These are phyloP conservation scores for Nyctanthes arbortristis DNA, from an alignment of 257 asterid species.

Conservation along the genomic window DNA sequence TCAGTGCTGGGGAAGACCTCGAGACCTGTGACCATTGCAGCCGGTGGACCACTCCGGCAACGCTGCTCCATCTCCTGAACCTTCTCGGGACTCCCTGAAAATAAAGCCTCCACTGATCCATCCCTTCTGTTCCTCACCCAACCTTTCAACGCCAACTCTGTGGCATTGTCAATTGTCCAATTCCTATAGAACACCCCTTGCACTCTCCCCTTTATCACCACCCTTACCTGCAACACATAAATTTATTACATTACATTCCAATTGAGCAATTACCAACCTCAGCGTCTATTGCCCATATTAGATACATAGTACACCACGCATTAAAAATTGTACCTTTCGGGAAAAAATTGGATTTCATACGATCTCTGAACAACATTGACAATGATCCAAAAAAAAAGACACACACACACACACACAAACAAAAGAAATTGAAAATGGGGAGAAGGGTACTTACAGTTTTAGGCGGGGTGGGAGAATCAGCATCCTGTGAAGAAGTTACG, in stretches of 20 bases:
- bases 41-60: conserved; percentile 92
- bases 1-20: conserved; percentile 58
- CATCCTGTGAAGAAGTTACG: conserved; percentile 19
- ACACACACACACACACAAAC: not conserved
- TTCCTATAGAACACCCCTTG: conserved; percentile 93
- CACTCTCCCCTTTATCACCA: conserved; percentile 78
- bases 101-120: conserved; percentile 83
- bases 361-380: not conserved
- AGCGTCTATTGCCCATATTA: too few species aligned
- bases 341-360: not conserved
- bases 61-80: conserved; percentile 90
- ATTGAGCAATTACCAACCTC: too few species aligned
- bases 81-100: conserved; percentile 74
- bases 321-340: not conserved
- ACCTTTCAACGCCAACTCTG: conserved; percentile 71
- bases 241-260: not conserved
- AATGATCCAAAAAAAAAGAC: not conserved
- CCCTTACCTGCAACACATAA: conserved; percentile 55
- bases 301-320: not conserved
- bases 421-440: not conserved
- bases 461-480: conserved; percentile 16
- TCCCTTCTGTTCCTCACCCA: conserved; percentile 97
- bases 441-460: conserved; percentile 51
- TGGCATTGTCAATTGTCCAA: conserved; percentile 82
- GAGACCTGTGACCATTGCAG: conserved; percentile 74